Base-by-base conservation (phyloP, 2,329 filamentous ascomycete genomes). In the Monosporascus sp. region DNA sequence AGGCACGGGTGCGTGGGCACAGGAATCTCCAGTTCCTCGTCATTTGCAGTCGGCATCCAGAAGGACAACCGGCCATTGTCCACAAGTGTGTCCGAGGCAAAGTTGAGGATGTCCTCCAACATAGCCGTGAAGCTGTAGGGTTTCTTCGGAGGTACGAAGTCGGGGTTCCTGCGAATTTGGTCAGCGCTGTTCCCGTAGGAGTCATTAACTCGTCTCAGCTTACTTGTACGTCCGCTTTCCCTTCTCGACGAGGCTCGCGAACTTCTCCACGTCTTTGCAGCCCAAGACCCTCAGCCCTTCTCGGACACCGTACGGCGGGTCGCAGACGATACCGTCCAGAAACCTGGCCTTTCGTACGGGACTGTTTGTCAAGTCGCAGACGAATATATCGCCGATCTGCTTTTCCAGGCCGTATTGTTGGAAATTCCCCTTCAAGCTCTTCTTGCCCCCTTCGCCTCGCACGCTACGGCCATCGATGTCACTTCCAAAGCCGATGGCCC, bases 1-100 rank as follows among this genome's bases (percentile, higher is more conserved):
- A 99, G 73, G 53, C 81, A 83, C 0, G 88, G 87, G 67, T 97
- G 90, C 20, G 77, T 79, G 0, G 93, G 93, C 15, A 93, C 80
- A 0, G 83, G 77, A 22, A 96, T 83, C 65, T 93, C 88, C 53
- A 86, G 81, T 47, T 90, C 81, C 60, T 90, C 82, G 55, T 89
- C 85, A 65, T 90, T 91, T 27, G 90, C 86, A 0, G 91, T 96
- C 0, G 94, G 94, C 89, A 97, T 96, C 94, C 94, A 99, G 76
- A 99, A 95, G 7, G 88, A 89, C 9, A 99, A 69, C 27, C 94
- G 79, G 0, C 90, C 94, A 57, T 83, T 73, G 50, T 90, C 85
- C 7, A 96, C 89, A 1, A 99, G 77, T 1, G 86, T 89, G 14
- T 81, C 76, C 1, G 85, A 81, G 5, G 90, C 85, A 65, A 99